Percentiles rank a stretch among this genome's conserved stretches.
Evolutionary conservation across 352 stramenopile genomes (phyloP).

Genomic region (Blastocystis sp.): DNA sequence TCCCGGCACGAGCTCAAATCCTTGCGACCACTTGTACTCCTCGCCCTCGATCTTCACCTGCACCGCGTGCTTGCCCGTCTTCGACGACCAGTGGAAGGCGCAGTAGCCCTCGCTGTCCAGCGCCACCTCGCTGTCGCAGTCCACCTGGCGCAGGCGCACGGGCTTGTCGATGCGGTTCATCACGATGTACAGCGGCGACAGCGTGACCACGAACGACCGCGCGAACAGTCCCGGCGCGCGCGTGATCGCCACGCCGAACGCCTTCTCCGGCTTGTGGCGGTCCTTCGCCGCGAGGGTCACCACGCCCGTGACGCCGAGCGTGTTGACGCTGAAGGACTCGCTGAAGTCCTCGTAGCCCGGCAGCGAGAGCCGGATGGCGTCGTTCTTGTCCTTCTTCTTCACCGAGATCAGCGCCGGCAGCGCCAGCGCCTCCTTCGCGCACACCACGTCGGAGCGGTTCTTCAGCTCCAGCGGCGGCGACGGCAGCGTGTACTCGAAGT

Average conservation of each 20-base stretch:
- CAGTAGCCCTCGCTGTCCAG: slow-evolving; percentile 15
- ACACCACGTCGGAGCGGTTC: slow-evolving; percentile 35
- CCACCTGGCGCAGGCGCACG: slow-evolving; percentile 1
- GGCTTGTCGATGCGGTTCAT: slow-evolving; percentile 8
- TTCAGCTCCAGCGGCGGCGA: slow-evolving; percentile 32
- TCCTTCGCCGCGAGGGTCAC: slow-evolving; percentile 13
- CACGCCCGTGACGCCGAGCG: slow-evolving; percentile 13
- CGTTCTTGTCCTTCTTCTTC: slow-evolving; percentile 71
- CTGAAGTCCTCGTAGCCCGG: slow-evolving; percentile 26
- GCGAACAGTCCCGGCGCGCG: slow-evolving; percentile 50
- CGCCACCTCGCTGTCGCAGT: not conserved
- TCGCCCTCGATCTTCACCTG: slow-evolving; percentile 5
- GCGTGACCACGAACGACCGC: not conserved
- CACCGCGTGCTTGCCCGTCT: slow-evolving; percentile 1
- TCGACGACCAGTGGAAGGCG: slow-evolving; percentile 33
- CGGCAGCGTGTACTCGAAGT: slow-evolving; percentile 13
- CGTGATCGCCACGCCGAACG: slow-evolving; percentile 9
- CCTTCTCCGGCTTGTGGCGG: slow-evolving; percentile 17
- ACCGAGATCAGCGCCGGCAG: slow-evolving; percentile 47
- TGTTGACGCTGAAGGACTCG: slow-evolving; percentile 57
- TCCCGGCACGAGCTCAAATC: slow-evolving; percentile 41
- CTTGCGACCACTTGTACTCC: slow-evolving; percentile 61
- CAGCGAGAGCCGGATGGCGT: slow-evolving; percentile 20
- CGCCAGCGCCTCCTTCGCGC: slow-evolving; percentile 42
- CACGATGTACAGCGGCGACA: slow-evolving; percentile 11